Evolutionary conservation across 177 flowering plant species (phyloP), one percentile per base, ranked within the genome.

Genomic region (Vitis hybrid): DNA sequence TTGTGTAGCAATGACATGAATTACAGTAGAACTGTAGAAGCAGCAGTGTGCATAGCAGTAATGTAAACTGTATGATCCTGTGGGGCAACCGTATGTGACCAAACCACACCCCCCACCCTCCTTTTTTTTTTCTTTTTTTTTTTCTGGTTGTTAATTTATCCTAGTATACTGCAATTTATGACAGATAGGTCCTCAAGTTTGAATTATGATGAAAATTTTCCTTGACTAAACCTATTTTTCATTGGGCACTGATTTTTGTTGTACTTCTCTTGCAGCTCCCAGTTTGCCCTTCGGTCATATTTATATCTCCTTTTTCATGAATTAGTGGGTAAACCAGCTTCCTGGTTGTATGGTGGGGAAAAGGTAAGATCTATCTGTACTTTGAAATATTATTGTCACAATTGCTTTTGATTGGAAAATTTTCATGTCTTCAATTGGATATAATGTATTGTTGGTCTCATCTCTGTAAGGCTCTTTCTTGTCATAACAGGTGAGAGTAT

Each of bases 231-330:
- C 27, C 66, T n/a, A 5, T 56, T 76, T 70, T 15, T 60, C 54
- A 52, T 24, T 52, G 17, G 62, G 12, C 21, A 8, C 65, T 73
- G 50, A 73, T 61, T 46, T 5, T 60, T 48, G 14, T 19, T 52
- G 1, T 48, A 55, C 75, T 68, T 58, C 48, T 70, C 27, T 73
- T 84, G 87, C 92, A 95, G 99, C 76, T 88, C 98, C 64, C 83
- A 90, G 74, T 95, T 88, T 82, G 97, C 96, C 3, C 89, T 93
- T 58, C 83, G 98, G 50, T 95, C 97, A 27, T 93, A 93, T 77
- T 76, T 95, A 6, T 95, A 95, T 77, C 67, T 93, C 78, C 68
- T 87, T 60, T 85, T 95, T 71, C 99, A 95, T 74, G 88, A 85
- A 69, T 70, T 95, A 60, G 94, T 87, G 35, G 98, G 87, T 19